Base-by-base conservation (phyloP, 176 grass and related monocot species). In the Leersia perrieri region DNA sequence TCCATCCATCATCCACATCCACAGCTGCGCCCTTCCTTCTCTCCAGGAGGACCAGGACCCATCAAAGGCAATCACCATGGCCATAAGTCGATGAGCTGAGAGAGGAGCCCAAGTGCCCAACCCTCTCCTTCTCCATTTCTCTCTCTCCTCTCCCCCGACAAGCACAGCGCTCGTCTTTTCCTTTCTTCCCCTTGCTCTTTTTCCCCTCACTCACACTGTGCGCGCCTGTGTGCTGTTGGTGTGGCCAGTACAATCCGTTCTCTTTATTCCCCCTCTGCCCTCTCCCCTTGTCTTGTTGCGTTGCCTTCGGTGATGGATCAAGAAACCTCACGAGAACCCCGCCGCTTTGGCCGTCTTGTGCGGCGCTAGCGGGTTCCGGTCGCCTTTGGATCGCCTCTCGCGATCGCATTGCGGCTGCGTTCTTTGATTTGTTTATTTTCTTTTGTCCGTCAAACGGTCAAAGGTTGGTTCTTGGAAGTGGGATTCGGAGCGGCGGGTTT, bases 261-360 rank as follows among this genome's bases (percentile, higher is more conserved):
- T 42, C 66, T 82, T 66, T 74, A 74, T 83, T 83, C 70, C 51
- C 10, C 49, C n/a, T n/a, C n/a, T n/a, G n/a, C n/a, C 70, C 87
- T 67, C 55, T 34, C 67, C 57, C 10, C 77, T 89, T 86, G 83
- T 82, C 83, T 45, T 42, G 14, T 86, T 86, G 78, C 60, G 80
- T 51, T 38, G 41, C 58, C 80, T 36, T 29, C 82, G 72, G 72
- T 40, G 26, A 89, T 89, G 77, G 87, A 85, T 75, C 87, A 85
- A 66, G 87, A 85, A 89, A 77, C 82, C 82, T 89, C 82, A 89
- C 82, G 65, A 84, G 64, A 89, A 85, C 71, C 77, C 82, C 82
- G 30, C 70, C 70, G 40, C 55, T 81, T 15, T 28, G 63, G 71
- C 71, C 40, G 27, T 30, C 22, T 61, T 28, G 33, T 64, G 65